phyloP scores from a whole-genome alignment of 768 basidiomycete genomes.

The Xanthoconium purpureum region DNA sequence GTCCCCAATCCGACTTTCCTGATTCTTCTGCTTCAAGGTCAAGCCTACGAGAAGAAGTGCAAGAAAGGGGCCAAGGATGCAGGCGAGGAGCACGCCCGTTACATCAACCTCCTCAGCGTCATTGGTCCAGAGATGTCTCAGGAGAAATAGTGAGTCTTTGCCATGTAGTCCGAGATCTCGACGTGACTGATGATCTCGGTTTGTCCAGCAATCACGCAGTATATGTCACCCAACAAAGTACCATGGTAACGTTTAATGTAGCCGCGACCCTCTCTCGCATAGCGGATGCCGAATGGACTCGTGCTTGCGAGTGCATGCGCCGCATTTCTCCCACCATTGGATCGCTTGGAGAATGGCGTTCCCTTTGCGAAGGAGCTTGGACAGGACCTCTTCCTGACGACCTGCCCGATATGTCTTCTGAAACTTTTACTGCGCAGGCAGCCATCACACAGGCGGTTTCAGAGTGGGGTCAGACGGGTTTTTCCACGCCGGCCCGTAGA shows the following conservation, averaged over 20 bases:
- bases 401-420: conserved; percentile 22
- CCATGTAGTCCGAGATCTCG: not conserved
- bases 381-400: conserved; percentile 39
- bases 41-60: conserved; percentile 73
- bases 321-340: conserved; percentile 66
- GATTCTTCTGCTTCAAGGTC: conserved; percentile 42
- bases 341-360: conserved; percentile 67
- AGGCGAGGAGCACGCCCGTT: conserved; percentile 71
- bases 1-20: not conserved
- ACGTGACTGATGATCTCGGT: not conserved
- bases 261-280: conserved; percentile 65
- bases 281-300: conserved; percentile 79
- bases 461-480: conserved; percentile 30
- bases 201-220: conserved; percentile 60
- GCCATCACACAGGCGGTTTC: conserved; percentile 13
- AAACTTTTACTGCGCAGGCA: not conserved
- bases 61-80: conserved; percentile 69
- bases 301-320: conserved; percentile 68
- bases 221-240: conserved; percentile 59
- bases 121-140: conserved; percentile 77
- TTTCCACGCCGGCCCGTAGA: conserved; percentile 17
- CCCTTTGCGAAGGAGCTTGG: conserved; percentile 78
- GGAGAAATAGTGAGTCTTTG: conserved; percentile 64
- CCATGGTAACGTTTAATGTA: conserved; percentile 52
- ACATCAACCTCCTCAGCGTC: conserved; percentile 67